phyloP scores from a whole-genome alignment of 169 alveolate species.

The Plasmodium billcollinsi region DNA sequence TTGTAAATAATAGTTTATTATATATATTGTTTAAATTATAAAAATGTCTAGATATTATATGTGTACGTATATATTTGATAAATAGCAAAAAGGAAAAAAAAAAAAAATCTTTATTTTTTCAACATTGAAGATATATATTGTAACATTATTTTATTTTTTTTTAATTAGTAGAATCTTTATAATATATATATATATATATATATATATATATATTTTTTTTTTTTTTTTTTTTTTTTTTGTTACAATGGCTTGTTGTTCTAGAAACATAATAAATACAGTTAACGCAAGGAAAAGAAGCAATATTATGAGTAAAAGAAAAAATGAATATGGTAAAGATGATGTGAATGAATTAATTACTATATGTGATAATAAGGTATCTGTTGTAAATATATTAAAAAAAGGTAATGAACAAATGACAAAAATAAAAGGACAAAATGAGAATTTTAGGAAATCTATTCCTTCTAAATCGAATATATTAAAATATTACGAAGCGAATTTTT shows the following conservation, averaged over 20 bases:
- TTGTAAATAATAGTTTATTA: too few relatives aligned
- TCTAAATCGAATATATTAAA: conserved; percentile 42
- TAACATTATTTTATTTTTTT: too few relatives aligned
- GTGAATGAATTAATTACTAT: conserved; percentile 44
- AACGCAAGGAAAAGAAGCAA: conserved; percentile 5
- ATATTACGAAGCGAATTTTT: conserved; percentile 56
- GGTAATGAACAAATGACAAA: conserved; percentile 21
- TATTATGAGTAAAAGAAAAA: conserved; percentile 1
- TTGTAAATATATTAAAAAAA: conserved; percentile 49
- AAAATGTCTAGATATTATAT: too few relatives aligned
- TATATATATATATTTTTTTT: conserved; percentile 5
- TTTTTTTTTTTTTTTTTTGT: background rate
- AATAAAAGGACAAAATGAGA: conserved; percentile 7
- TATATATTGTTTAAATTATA: too few relatives aligned
- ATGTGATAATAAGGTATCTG: conserved; percentile 23
- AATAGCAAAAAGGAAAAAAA: too few relatives aligned
- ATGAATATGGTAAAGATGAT: conserved; percentile 4
- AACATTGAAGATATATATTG: too few relatives aligned
- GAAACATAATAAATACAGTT: conserved; percentile 33
- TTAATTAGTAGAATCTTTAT: too few relatives aligned
- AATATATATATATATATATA: background rate
- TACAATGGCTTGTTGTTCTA: conserved; percentile 71
- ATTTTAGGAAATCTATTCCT: background rate
- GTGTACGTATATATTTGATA: too few relatives aligned
- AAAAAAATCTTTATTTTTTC: too few relatives aligned